Percentiles rank a stretch among this genome's conserved stretches.
phyloP scores from a whole-genome alignment of 106 monocot species.

The Agapanthus africanus region DNA sequence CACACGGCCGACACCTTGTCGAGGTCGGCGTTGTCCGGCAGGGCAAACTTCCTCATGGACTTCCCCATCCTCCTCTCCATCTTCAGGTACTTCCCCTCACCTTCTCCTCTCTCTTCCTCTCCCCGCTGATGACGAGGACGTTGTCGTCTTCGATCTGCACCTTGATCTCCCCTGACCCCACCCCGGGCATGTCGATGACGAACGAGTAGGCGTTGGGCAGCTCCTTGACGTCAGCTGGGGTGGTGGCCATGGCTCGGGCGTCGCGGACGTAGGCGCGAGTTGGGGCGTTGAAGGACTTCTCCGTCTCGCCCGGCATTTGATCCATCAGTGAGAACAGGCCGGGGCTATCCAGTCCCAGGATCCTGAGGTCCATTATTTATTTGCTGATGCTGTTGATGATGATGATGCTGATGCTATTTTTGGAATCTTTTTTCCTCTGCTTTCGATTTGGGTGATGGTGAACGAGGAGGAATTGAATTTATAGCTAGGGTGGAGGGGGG shows the following conservation, averaged over 20 bases:
- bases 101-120: constrained; percentile 23
- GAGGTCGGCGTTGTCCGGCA: constrained; percentile 36
- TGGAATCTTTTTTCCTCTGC: too few relatives aligned
- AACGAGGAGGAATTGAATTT: too few relatives aligned
- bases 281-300: constrained; percentile 30
- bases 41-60: constrained; percentile 46
- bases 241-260: constrained; percentile 51
- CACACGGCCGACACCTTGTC: constrained; percentile 31
- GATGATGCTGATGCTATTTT: too few relatives aligned
- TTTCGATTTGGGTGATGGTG: too few relatives aligned
- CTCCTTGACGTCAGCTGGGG: constrained; percentile 21
- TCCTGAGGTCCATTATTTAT: too few relatives aligned
- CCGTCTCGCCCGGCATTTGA: constrained; percentile 51
- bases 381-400: too few relatives aligned
- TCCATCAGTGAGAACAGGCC: too few relatives aligned
- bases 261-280: constrained; percentile 31
- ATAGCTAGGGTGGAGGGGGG: too few relatives aligned
- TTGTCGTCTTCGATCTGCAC: constrained; percentile 44
- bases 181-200: constrained; percentile 77
- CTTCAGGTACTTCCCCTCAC: constrained; percentile 18
- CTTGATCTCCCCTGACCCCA: constrained; percentile 36
- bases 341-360: too few relatives aligned
- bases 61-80: constrained; percentile 39
- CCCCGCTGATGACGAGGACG: constrained; percentile 42
- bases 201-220: constrained; percentile 40